These are phyloP conservation scores for Gloeostereum incarnatum DNA, from an alignment of 768 basidiomycete species.

Conservation along the genomic window DNA sequence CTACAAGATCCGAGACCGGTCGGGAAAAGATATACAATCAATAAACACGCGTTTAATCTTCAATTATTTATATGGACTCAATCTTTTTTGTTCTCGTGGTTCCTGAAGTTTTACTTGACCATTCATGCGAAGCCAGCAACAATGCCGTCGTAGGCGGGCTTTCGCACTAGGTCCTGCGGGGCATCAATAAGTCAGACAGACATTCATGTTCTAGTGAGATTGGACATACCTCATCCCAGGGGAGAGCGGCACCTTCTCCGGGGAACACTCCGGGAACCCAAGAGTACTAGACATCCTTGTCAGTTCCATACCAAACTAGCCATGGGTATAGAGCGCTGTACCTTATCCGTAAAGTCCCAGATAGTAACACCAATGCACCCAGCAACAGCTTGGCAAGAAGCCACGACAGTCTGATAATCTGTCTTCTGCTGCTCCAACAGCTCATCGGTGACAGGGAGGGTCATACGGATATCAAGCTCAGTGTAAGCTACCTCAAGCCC, in stretches of 20 bases:
- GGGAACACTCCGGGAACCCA: slow-evolving; percentile 27
- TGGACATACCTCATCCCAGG: slow-evolving; percentile 24
- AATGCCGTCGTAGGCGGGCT: slow-evolving; percentile 31
- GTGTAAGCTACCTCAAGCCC: slow-evolving; percentile 64
- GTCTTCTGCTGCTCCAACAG: slow-evolving; percentile 43
- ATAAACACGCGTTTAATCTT: too few species aligned
- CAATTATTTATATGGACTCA: too few species aligned
- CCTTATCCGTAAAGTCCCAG: slow-evolving; percentile 38
- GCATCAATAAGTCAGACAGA: slow-evolving; percentile 23
- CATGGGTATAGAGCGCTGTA: slow-evolving; percentile 6
- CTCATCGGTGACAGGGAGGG: slow-evolving; percentile 37
- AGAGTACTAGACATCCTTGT: slow-evolving; percentile 20
- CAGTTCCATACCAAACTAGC: neutral
- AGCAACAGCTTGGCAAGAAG: slow-evolving; percentile 38
- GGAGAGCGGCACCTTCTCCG: slow-evolving; percentile 27
- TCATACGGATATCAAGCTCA: slow-evolving; percentile 59
- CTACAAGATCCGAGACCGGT: too few species aligned
- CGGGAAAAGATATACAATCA: too few species aligned
- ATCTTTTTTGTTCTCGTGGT: too few species aligned
- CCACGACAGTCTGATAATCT: slow-evolving; percentile 48
- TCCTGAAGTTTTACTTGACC: too few species aligned
- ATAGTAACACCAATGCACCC: slow-evolving; percentile 35
- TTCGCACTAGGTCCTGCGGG: slow-evolving; percentile 21
- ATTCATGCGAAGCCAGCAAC: slow-evolving; percentile 13
- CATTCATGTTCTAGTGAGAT: slow-evolving; percentile 11